phyloP scores from a whole-genome alignment of 345 rosid genomes.

The Durio zibethinus region DNA sequence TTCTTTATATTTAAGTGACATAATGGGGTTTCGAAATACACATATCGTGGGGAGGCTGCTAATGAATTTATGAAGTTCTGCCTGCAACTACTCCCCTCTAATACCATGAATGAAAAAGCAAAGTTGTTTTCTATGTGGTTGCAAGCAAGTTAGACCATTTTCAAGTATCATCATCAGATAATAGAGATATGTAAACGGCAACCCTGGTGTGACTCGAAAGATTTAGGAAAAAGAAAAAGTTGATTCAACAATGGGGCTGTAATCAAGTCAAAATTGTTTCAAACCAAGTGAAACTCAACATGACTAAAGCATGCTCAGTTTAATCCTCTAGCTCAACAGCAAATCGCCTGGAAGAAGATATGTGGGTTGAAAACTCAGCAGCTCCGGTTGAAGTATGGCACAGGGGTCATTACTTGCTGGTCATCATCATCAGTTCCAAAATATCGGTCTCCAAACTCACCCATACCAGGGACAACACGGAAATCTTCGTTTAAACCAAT shows the following conservation, averaged over 20 bases:
- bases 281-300: constrained; percentile 11
- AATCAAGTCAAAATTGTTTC: constrained; percentile 42
- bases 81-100: constrained; percentile 6
- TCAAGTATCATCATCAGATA: background rate
- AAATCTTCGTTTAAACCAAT: constrained; percentile 79
- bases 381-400: constrained; percentile 14
- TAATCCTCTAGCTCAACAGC: background rate
- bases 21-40: constrained; percentile 20
- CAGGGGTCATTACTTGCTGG: constrained; percentile 30
- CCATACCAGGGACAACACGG: constrained; percentile 97
- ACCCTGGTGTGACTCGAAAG: background rate
- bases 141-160: constrained; percentile 14
- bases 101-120: background rate
- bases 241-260: constrained; percentile 9
- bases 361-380: constrained; percentile 9
- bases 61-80: background rate
- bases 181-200: background rate
- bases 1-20: constrained; percentile 2
- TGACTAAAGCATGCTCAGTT: background rate
- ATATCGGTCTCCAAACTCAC: constrained; percentile 96
- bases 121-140: constrained; percentile 2
- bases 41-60: constrained; percentile 11
- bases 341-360: constrained; percentile 6
- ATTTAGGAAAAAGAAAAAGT: background rate
- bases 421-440: constrained; percentile 94